phyloP scores from a whole-genome alignment of 768 basidiomycete species.

The Kwoniella sp. region DNA sequence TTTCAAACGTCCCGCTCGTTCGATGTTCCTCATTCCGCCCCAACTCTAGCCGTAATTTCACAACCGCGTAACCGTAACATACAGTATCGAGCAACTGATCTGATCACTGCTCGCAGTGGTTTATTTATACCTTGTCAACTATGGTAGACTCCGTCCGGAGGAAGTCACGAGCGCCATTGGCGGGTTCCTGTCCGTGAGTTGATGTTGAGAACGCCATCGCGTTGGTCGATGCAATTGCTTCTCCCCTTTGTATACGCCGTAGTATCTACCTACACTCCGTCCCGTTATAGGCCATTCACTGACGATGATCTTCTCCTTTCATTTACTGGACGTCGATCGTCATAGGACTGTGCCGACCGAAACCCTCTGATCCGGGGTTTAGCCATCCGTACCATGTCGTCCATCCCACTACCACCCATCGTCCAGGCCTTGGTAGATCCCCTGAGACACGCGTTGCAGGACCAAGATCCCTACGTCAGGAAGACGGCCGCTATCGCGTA shows the following conservation, averaged over 20 bases:
- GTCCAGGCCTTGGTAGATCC: conserved; percentile 84
- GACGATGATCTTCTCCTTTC: conserved; percentile 1
- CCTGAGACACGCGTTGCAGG: conserved; percentile 85
- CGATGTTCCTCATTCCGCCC: no score
- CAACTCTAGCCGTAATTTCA: no score
- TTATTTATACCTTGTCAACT: conserved; percentile 95
- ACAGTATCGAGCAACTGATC: no score
- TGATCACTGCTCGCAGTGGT: conserved; percentile 70
- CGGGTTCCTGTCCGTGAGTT: conserved; percentile 78
- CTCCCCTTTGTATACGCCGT: no score
- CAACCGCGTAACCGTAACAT: no score
- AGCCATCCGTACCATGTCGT: conserved; percentile 98
- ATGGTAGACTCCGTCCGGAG: conserved; percentile 89
- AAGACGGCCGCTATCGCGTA: conserved; percentile 87
- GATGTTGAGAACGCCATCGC: no score
- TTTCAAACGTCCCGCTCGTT: no score
- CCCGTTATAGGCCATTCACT: neutral
- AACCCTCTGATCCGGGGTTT: conserved; percentile 96
- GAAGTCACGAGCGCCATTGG: conserved; percentile 89
- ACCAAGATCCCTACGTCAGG: conserved; percentile 94
- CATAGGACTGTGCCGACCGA: conserved; percentile 91
- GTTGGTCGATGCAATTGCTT: neutral
- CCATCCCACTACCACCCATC: conserved; percentile 86
- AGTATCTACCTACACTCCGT: no score
- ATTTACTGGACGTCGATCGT: no score